These are phyloP conservation scores for Globisporangium paroecandrum DNA, from an alignment of 352 stramenopile species.

Conservation along the genomic window DNA sequence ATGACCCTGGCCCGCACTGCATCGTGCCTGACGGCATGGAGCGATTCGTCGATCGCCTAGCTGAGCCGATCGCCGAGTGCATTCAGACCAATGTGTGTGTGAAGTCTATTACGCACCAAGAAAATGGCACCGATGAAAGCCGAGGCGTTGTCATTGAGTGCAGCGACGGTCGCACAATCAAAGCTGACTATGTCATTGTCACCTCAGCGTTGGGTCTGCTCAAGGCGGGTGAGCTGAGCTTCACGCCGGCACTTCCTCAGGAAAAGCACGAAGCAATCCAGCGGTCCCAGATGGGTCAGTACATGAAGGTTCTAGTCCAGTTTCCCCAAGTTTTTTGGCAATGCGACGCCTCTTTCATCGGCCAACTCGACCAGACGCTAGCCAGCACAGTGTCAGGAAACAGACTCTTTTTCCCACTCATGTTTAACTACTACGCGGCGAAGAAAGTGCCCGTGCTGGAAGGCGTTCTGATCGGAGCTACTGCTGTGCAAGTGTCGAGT, in stretches of 20 bases:
- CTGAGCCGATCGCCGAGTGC: constrained; percentile 23
- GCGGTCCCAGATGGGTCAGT: constrained; percentile 58
- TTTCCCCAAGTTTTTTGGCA: constrained; percentile 68
- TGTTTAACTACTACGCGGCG: constrained; percentile 57
- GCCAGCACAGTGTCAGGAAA: neutral
- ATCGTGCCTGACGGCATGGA: constrained; percentile 52
- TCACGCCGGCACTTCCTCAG: constrained; percentile 41
- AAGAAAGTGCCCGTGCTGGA: constrained; percentile 58
- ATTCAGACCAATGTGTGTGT: constrained; percentile 32
- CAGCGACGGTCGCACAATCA: constrained; percentile 20
- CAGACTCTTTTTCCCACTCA: constrained; percentile 40
- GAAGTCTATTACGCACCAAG: constrained; percentile 27
- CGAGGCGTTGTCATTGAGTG: constrained; percentile 34
- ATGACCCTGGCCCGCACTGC: constrained; percentile 47
- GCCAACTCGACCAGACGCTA: constrained; percentile 23
- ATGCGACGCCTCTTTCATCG: constrained; percentile 39
- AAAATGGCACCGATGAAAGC: constrained; percentile 4
- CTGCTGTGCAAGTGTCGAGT: constrained; percentile 35
- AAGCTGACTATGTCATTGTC: constrained; percentile 46
- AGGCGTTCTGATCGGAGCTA: constrained; percentile 45
- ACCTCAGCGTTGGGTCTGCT: constrained; percentile 55
- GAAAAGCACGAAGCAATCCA: constrained; percentile 44
- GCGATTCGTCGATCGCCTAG: constrained; percentile 39
- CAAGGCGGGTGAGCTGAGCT: constrained; percentile 40
- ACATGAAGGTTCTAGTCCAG: constrained; percentile 75